Conservation (phyloP, 2,329 filamentous ascomycete genomes). For the Penicillium palitans region DNA sequence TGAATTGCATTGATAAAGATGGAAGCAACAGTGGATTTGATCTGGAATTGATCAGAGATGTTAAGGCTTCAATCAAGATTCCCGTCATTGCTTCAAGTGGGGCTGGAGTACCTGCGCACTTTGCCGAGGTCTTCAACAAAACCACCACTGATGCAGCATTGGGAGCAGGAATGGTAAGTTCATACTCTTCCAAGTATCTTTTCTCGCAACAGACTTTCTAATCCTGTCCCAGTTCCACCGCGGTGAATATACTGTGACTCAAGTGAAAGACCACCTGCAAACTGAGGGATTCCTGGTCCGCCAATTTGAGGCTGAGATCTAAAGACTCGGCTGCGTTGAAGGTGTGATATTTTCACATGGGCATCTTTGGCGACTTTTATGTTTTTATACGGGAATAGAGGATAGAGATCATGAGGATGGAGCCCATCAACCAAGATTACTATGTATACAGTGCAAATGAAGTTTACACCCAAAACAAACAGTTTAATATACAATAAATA, state of each 20-base stretch:
- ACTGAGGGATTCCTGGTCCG: conserved; percentile 74
- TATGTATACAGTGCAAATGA: neutral
- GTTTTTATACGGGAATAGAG: conserved; percentile 1
- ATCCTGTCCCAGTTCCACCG: conserved; percentile 69
- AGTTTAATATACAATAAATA: neutral
- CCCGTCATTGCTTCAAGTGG: conserved; percentile 95
- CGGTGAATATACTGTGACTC: conserved; percentile 88
- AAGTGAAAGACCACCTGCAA: conserved; percentile 83
- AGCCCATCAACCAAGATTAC: neutral
- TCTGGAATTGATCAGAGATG: conserved; percentile 82
- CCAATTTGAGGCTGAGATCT: conserved; percentile 61
- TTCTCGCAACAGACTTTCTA: conserved; percentile 9
- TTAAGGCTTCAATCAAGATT: conserved; percentile 83
- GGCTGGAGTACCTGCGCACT: conserved; percentile 83
- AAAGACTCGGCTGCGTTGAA: neutral
- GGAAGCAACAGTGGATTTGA: conserved; percentile 95
- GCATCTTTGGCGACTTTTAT: neutral
- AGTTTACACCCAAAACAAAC: too few relatives aligned
- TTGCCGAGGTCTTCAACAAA: conserved; percentile 82
- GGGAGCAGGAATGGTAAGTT: conserved; percentile 81
- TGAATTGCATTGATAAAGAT: conserved; percentile 98
- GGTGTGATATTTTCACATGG: neutral
- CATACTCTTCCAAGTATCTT: neutral
- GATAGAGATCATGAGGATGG: neutral
- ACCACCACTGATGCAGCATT: conserved; percentile 89